Evolutionary conservation across 768 basidiomycete genomes (phyloP).

Genomic region (Panus rudis): DNA sequence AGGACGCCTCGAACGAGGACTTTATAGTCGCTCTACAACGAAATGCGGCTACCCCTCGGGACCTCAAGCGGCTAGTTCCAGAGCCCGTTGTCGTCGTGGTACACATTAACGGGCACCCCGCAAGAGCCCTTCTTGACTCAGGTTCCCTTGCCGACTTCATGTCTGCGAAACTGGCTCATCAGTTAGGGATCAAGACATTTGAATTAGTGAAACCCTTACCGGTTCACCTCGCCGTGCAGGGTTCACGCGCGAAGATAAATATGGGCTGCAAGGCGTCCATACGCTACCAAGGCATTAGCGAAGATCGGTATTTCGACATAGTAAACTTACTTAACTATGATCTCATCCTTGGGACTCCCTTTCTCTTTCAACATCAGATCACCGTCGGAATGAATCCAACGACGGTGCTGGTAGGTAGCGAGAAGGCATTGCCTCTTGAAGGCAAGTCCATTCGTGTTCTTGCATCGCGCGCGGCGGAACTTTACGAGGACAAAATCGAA

Average conservation of each 20-base stretch:
- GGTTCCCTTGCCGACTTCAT: conserved; percentile 38
- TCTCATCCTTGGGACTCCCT: conserved; percentile 26
- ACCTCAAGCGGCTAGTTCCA: conserved; percentile 16
- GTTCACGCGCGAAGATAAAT: conserved; percentile 33
- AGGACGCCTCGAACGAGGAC: no score
- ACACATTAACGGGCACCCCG: conserved; percentile 27
- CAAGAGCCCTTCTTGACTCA: conserved; percentile 28
- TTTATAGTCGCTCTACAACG: conserved; percentile 10
- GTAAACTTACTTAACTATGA: conserved; percentile 23
- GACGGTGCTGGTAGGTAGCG: conserved; percentile 13
- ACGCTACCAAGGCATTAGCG: conserved; percentile 29
- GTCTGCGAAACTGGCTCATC: conserved; percentile 29
- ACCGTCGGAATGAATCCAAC: conserved; percentile 17
- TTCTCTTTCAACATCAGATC: conserved; percentile 21
- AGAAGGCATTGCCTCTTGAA: conserved; percentile 4
- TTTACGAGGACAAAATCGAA: conserved; percentile 9
- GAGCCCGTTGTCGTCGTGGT: conserved; percentile 28
- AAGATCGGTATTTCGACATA: conserved; percentile 19
- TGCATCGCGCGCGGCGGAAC: conserved; percentile 12
- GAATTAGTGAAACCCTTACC: conserved; percentile 26
- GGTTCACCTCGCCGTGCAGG: conserved; percentile 34
- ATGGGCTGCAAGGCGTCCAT: conserved; percentile 18
- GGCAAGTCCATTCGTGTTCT: conserved; percentile 10
- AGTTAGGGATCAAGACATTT: conserved; percentile 23
- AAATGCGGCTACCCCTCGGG: conserved; percentile 8